Conservation (phyloP, 495 filamentous ascomycete species). For the Corynascus novoguineensis region DNA sequence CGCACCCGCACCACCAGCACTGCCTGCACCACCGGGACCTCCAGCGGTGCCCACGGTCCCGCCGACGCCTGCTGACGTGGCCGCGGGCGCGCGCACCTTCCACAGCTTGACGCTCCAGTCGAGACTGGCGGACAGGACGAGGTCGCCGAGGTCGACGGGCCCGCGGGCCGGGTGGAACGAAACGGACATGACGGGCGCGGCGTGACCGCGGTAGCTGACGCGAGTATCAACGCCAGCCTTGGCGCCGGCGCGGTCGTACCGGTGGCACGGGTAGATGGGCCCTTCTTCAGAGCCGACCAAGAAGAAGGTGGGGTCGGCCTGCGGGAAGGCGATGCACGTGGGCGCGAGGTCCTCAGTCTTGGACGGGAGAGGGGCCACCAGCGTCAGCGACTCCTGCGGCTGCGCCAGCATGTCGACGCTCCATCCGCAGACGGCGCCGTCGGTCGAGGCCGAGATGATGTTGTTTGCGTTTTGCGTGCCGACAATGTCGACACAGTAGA, state of each 20-base stretch:
- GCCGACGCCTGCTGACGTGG: slow-evolving; percentile 49
- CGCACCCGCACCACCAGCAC: slow-evolving; percentile 38
- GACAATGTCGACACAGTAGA: slow-evolving; percentile 91
- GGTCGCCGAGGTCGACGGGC: slow-evolving; percentile 88
- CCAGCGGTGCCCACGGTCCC: neutral
- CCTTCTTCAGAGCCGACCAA: slow-evolving; percentile 96
- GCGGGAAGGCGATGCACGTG: slow-evolving; percentile 92
- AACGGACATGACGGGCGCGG: slow-evolving; percentile 91
- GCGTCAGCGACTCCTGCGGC: slow-evolving; percentile 85
- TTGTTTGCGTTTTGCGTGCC: slow-evolving; percentile 99
- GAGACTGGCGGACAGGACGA: slow-evolving; percentile 76
- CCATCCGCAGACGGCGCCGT: slow-evolving; percentile 96
- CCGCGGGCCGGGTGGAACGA: slow-evolving; percentile 91
- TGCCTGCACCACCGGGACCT: slow-evolving; percentile 51
- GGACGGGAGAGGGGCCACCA: slow-evolving; percentile 76
- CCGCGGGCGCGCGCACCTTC: slow-evolving; percentile 78
- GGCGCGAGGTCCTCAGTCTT: slow-evolving; percentile 95
- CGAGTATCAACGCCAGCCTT: slow-evolving; percentile 89
- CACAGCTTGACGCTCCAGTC: slow-evolving; percentile 98
- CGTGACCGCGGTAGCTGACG: slow-evolving; percentile 78
- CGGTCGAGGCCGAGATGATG: slow-evolving; percentile 91
- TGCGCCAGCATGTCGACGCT: slow-evolving; percentile 93
- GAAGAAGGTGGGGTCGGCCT: slow-evolving; percentile 94
- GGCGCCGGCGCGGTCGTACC: slow-evolving; percentile 92
- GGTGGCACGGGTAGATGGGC: slow-evolving; percentile 89